phyloP scores from a whole-genome alignment of 1,284 basidiomycete genomes.

The Cryptococcus deneoformans region DNA sequence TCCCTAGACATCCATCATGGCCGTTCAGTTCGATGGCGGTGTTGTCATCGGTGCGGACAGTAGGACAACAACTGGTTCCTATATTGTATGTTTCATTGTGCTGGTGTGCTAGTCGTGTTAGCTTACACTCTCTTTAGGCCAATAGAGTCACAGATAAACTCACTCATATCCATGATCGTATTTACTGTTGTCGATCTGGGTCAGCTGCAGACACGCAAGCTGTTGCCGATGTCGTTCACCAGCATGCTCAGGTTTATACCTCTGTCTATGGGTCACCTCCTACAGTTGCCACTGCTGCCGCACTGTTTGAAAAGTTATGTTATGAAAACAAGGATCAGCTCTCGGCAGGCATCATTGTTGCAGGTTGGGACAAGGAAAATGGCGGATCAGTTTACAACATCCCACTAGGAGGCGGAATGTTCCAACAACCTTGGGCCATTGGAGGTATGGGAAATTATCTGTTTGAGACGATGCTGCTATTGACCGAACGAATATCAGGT shows the following conservation, averaged over 20 bases:
- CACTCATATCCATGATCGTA: slow-evolving; percentile 93
- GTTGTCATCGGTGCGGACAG: slow-evolving; percentile 97
- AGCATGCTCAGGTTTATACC: slow-evolving; percentile 78
- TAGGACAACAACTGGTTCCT: slow-evolving; percentile 93
- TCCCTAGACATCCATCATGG: slow-evolving; percentile 95
- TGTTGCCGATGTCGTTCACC: slow-evolving; percentile 88
- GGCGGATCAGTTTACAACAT: slow-evolving; percentile 98
- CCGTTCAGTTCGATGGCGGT: slow-evolving; percentile 91
- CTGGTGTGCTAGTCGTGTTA: background rate
- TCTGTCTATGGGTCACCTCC: slow-evolving; percentile 63
- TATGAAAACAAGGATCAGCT: slow-evolving; percentile 92
- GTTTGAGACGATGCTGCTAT: background rate
- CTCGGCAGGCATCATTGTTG: slow-evolving; percentile 95
- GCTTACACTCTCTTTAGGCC: slow-evolving; percentile 52
- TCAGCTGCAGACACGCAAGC: slow-evolving; percentile 98
- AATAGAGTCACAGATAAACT: slow-evolving; percentile 99
- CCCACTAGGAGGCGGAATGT: slow-evolving; percentile 87
- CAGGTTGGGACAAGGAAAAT: slow-evolving; percentile 90
- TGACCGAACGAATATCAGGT: slow-evolving; percentile 54
- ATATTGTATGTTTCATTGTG: slow-evolving; percentile 67
- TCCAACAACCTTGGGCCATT: slow-evolving; percentile 95
- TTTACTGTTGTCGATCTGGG: slow-evolving; percentile 98
- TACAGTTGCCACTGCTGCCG: slow-evolving; percentile 76
- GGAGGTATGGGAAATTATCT: slow-evolving; percentile 61
- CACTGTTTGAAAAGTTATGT: slow-evolving; percentile 83